Base-by-base conservation (phyloP, 768 basidiomycete species). In the Cubamyces lactineus region DNA sequence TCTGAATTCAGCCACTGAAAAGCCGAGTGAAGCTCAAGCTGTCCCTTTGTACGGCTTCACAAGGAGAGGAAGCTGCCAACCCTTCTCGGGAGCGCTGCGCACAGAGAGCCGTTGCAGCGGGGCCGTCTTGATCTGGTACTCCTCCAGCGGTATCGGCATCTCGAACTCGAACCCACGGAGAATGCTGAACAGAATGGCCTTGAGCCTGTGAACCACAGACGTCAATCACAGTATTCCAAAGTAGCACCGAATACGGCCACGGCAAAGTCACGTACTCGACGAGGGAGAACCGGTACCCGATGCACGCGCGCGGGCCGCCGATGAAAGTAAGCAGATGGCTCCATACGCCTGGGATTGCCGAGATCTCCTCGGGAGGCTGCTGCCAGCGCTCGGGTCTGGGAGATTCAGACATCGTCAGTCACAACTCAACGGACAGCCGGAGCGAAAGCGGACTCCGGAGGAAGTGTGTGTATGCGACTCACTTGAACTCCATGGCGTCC, bases 341-440 rank as follows among this genome's bases (percentile, higher is more conserved):
- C 81, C 82, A 87, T 0, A 88, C 77, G 6, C 87, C 84, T 5
- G 88, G 88, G 23, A 89, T 74, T 0, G 69, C 59, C 4, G 69
- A 68, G 1, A 76, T 79, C 1, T 74, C 75, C 23, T 80, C 78
- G 0, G 86, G 85, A 9, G 77, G 39, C 3, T 75, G 66, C 16
- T 75, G 69, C 88, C 88, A 91, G 0, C 88, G 78, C 64, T 89
- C 88, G 0, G 88, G 88, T 65, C 86, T 89, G 62, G 17, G 43
- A 57, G 23, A 5, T 13, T 28, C 23, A n/a, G 23, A 57, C 40
- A 1, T 19, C 21, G 21, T 0, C 17, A 52, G 7, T 7, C 17
- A 12, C 21, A 1, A 11, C 34, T 34, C 6, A 34, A 34, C 9
- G 34, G 34, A n/a, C n/a, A n/a, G n/a, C n/a, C 5, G 34, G 9